phyloP scores from a whole-genome alignment of 169 alveolate species.

The Cystoisospora suis region DNA sequence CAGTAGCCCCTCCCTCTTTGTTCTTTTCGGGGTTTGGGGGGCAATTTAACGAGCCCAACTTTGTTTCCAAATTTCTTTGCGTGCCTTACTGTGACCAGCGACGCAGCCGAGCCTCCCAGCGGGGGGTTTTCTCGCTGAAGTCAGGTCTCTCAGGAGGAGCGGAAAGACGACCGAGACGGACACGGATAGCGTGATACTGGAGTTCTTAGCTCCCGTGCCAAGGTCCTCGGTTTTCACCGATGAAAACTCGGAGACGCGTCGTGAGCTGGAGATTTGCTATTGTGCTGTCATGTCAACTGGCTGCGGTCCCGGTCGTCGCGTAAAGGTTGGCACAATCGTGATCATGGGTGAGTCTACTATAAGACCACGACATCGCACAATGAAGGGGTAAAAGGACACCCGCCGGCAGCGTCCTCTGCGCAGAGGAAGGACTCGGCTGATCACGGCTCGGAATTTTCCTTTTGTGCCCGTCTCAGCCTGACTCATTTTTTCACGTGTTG shows the following conservation, averaged over 20 bases:
- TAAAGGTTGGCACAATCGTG: constrained; percentile 34
- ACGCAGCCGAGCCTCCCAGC: constrained; percentile 14
- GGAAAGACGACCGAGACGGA: not conserved
- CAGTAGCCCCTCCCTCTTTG: too few species aligned
- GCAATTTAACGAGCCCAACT: too few species aligned
- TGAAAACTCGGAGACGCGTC: not conserved
- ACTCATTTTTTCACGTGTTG: not conserved
- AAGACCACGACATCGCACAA: not conserved
- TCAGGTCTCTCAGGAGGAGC: not conserved
- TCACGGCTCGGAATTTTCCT: not conserved
- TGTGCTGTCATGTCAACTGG: constrained; percentile 29
- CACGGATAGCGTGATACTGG: not conserved
- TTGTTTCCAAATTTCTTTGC: too few species aligned
- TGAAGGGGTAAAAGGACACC: not conserved
- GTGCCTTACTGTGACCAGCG: too few species aligned
- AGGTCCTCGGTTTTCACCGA: constrained; percentile 21
- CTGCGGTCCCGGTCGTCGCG: constrained; percentile 40
- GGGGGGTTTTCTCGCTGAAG: constrained; percentile 13
- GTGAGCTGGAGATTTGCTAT: constrained; percentile 33
- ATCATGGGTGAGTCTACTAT: constrained; percentile 19
- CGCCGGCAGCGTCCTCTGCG: not conserved
- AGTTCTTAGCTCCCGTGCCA: constrained; percentile 12
- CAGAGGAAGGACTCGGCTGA: not conserved
- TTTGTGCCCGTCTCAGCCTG: not conserved
- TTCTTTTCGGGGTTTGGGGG: too few species aligned